Evolutionary conservation across 768 basidiomycete species (phyloP).

Genomic region (Leccinum uliginosum): DNA sequence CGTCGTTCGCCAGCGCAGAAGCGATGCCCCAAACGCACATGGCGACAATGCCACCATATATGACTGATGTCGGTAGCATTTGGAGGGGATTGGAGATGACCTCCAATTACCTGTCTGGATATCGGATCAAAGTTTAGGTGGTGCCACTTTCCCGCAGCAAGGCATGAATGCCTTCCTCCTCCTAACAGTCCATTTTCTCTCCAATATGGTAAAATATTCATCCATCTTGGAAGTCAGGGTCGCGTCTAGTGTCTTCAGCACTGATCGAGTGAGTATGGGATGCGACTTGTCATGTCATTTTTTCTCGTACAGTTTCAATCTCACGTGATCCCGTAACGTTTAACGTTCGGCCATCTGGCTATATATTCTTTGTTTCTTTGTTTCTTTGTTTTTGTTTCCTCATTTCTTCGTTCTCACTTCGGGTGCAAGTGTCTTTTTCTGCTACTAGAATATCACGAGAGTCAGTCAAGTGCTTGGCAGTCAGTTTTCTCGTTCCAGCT

Average conservation of each 20-base stretch:
- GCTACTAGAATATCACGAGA: too few species aligned
- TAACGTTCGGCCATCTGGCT: too few species aligned
- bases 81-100: conserved; percentile 73
- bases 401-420: too few species aligned
- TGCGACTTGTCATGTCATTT: too few species aligned
- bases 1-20: conserved; percentile 34
- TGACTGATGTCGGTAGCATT: conserved; percentile 54
- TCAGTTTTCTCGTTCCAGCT: too few species aligned
- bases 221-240: neutral
- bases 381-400: too few species aligned
- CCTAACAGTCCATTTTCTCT: conserved; percentile 67
- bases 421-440: too few species aligned
- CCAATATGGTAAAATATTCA: conserved; percentile 57
- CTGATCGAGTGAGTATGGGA: too few species aligned
- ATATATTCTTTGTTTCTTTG: too few species aligned
- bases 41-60: conserved; percentile 24
- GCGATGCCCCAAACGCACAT: conserved; percentile 30
- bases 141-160: conserved; percentile 68
- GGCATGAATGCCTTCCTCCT: conserved; percentile 85
- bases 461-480: too few species aligned
- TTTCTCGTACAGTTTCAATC: too few species aligned
- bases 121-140: conserved; percentile 77
- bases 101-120: conserved; percentile 81
- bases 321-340: too few species aligned
- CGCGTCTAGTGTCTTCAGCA: conserved; percentile 11